Evolutionary conservation across 768 basidiomycete genomes (phyloP).

Genomic region (Trametes coccinea): DNA sequence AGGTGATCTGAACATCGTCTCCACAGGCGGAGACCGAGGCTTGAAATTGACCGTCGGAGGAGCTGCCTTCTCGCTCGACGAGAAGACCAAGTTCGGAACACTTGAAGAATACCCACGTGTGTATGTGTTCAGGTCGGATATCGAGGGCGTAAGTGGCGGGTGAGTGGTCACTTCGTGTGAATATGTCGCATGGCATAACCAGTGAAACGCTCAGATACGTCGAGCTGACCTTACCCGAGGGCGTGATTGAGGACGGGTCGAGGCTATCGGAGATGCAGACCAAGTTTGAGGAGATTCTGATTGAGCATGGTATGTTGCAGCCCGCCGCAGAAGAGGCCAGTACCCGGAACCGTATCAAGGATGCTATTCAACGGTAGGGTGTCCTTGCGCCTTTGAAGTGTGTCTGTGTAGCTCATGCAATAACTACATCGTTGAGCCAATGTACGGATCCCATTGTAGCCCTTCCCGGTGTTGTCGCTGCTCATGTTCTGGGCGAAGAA

Average conservation of each 20-base stretch:
- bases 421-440: not conserved
- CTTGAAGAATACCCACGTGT: slow-evolving; percentile 21
- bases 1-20: slow-evolving; percentile 27
- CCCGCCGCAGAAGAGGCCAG: slow-evolving; percentile 19
- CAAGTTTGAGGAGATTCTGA: slow-evolving; percentile 29
- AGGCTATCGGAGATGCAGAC: slow-evolving; percentile 22
- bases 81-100: slow-evolving; percentile 25
- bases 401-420: not conserved
- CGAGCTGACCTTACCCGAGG: slow-evolving; percentile 25
- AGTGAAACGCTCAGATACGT: slow-evolving; percentile 21
- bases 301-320: slow-evolving; percentile 27
- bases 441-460: slow-evolving; percentile 2
- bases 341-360: slow-evolving; percentile 22
- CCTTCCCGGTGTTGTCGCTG: slow-evolving; percentile 21
- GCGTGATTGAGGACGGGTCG: slow-evolving; percentile 16
- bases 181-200: not conserved
- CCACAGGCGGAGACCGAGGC: not conserved
- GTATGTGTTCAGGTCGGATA: slow-evolving; percentile 28
- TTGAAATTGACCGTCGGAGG: slow-evolving; percentile 23
- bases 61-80: slow-evolving; percentile 23
- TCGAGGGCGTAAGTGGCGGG: slow-evolving; percentile 24
- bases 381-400: not conserved
- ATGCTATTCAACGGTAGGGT: slow-evolving; percentile 8
- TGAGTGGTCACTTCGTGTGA: not conserved
- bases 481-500: slow-evolving; percentile 25